A percentile compares a stretch with the other conserved stretches of the same genome.
phyloP scores from a whole-genome alignment of 139 green algal genomes.

The Micractinium sp. region DNA sequence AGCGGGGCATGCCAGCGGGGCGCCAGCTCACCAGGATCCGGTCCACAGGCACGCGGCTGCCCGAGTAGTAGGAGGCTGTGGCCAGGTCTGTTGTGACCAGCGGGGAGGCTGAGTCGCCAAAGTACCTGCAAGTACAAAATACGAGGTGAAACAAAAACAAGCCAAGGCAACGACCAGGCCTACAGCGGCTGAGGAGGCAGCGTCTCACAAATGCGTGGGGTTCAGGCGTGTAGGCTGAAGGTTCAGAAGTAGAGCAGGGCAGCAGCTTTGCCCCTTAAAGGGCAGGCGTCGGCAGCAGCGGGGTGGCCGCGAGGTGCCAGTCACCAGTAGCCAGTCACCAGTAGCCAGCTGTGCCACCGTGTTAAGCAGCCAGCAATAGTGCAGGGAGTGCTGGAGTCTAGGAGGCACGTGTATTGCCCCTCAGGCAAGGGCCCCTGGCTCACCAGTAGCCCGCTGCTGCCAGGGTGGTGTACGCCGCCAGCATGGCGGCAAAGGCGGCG shows the following conservation, averaged over 20 bases:
- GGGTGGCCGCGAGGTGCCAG: not conserved
- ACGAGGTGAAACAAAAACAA: no score
- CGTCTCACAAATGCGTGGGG: no score
- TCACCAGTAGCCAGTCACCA: not conserved
- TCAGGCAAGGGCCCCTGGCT: not conserved
- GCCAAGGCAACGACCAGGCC: no score
- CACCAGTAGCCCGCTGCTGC: constrained; percentile 40
- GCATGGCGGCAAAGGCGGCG: constrained; percentile 53
- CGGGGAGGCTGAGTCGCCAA: constrained; percentile 39
- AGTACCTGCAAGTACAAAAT: constrained; percentile 46
- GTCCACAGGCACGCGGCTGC: constrained; percentile 55
- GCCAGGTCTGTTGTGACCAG: constrained; percentile 56
- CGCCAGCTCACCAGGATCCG: constrained; percentile 52
- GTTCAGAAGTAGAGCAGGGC: not conserved
- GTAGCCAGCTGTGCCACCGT: no score
- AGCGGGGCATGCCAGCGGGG: no score
- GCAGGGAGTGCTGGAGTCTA: no score
- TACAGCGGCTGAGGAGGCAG: no score
- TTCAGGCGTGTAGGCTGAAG: no score
- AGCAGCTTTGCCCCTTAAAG: no score
- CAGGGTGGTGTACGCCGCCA: constrained; percentile 45
- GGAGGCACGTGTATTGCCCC: no score
- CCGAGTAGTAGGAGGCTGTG: constrained; percentile 34
- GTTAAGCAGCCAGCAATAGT: no score
- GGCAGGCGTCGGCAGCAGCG: no score